These are phyloP conservation scores for Colletotrichum kahawae DNA, from an alignment of 2,329 filamentous ascomycete genomes.

Conservation along the genomic window DNA sequence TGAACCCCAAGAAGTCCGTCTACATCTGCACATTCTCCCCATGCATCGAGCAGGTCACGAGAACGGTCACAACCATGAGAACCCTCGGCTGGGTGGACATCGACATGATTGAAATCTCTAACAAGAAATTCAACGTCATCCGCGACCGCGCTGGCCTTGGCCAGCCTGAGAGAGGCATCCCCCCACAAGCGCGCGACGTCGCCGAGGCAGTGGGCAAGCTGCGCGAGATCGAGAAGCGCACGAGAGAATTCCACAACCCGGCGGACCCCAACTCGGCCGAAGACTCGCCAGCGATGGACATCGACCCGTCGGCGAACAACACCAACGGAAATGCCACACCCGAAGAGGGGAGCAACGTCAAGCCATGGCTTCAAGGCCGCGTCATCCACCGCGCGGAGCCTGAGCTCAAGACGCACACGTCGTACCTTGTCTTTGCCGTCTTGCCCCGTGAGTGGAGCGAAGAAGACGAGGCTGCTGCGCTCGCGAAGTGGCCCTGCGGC, in stretches of 20 bases:
- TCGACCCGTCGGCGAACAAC: conserved; percentile 35
- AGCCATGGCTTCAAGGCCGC: conserved; percentile 76
- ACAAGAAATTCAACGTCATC: conserved; percentile 80
- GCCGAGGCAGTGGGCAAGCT: conserved; percentile 78
- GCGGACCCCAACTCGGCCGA: conserved; percentile 29
- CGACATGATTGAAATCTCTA: conserved; percentile 87
- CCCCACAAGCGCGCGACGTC: conserved; percentile 74
- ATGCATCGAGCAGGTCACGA: conserved; percentile 94
- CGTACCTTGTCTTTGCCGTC: conserved; percentile 93
- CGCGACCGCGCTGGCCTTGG: conserved; percentile 81
- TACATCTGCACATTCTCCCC: conserved; percentile 95
- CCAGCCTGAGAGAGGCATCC: conserved; percentile 70
- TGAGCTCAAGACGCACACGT: conserved; percentile 94
- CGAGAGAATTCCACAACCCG: conserved; percentile 65
- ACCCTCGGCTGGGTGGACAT: conserved; percentile 89
- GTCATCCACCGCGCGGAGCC: conserved; percentile 82
- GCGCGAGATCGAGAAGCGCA: conserved; percentile 73
- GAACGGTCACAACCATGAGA: conserved; percentile 81
- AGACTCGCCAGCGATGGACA: conserved; percentile 41
- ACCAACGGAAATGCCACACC: conserved; percentile 28
- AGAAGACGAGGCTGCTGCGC: conserved; percentile 76
- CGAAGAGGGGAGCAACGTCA: conserved; percentile 34
- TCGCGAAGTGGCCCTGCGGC: conserved; percentile 67
- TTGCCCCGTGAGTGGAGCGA: conserved; percentile 86
- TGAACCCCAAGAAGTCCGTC: conserved; percentile 74